These are phyloP conservation scores for Arachis stenosperma DNA, from an alignment of 306 rosid species.

Conservation along the genomic window DNA sequence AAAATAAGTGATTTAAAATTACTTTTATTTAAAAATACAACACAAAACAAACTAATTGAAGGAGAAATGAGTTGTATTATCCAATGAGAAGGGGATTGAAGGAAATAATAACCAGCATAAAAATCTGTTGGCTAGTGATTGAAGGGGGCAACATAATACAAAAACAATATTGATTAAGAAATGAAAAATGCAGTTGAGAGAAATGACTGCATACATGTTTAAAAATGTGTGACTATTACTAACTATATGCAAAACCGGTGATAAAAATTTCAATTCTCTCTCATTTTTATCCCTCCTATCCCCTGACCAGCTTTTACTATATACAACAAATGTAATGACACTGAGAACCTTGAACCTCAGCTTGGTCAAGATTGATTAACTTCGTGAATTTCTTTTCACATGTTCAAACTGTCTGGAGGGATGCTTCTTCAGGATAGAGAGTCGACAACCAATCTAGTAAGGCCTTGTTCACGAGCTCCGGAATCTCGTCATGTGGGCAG, in stretches of 20 bases:
- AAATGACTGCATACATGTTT: constrained; percentile 20
- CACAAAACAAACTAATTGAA: no score
- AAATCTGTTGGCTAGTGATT: no score
- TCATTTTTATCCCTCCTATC: background rate
- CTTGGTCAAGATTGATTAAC: constrained; percentile 8
- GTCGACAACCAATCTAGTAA: constrained; percentile 76
- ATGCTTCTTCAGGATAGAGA: constrained; percentile 46
- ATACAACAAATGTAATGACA: constrained; percentile 18
- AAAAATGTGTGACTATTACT: constrained; percentile 11
- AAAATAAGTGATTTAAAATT: constrained; percentile 6
- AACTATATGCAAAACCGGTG: constrained; percentile 23
- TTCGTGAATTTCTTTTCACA: background rate
- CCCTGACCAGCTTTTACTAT: constrained; percentile 3
- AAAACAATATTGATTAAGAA: constrained; percentile 23
- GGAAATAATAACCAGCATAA: no score
- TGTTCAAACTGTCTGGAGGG: constrained; percentile 57
- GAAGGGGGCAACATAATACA: no score
- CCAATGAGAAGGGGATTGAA: no score
- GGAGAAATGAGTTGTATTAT: no score
- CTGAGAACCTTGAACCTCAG: constrained; percentile 2
- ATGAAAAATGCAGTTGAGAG: background rate
- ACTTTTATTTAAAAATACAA: no score
- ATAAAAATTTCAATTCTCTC: background rate
- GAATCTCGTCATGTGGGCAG: constrained; percentile 90
- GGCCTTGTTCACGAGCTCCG: constrained; percentile 80